Base-by-base conservation (phyloP, 805 yeast genomes). In the Lachancea lanzarotensis region DNA sequence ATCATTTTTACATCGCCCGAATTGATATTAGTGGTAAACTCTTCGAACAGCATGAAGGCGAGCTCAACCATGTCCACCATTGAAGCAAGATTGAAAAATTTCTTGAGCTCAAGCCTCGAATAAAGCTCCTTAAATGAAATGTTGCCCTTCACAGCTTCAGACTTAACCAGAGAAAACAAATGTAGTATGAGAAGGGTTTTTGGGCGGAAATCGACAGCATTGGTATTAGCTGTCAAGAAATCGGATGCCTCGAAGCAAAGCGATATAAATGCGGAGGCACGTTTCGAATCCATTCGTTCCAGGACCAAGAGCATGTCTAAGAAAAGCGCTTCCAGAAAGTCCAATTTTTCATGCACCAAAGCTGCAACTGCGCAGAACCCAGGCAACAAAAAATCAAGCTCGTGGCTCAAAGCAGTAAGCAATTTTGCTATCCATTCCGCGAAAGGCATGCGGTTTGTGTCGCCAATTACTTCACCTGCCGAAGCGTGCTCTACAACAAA, bases 11-110 rank as follows among this genome's bases (percentile, higher is more conserved):
- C 9, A 19, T 38, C 34, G 3, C 10, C n/a, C 8, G 18, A 8
- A 12, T 43, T 17, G 3, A 25, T 12, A 2, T 12, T 20, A 40
- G 10, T 10, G 31, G 35, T 37, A 6, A 54, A 37, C 36, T 66
- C 68, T 43, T 73, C 78, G 41, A 64, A 60, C 0, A 70, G 30
- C 49, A 67, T 48, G 18, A 64, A 51, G 0, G 73, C 69, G 31
- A 70, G 54, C 15, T 59, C 55, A 12, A 48, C 41, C 40, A 60
- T 47, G 1, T 55, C 62, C 17, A 55, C 47, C 2, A 32, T 18
- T 3, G 50, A 30, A 0, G 72, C 65, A 1, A 56, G 39, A 7
- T 42, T 27, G 18, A 57, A 51, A 35, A 57, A 44, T 1, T 18
- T 43, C 1, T 34, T 9, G 7, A 47, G 43, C 31, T 58, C 54